Base-by-base conservation (phyloP, 352 stramenopile genomes). In the Phytophthora capsici region DNA sequence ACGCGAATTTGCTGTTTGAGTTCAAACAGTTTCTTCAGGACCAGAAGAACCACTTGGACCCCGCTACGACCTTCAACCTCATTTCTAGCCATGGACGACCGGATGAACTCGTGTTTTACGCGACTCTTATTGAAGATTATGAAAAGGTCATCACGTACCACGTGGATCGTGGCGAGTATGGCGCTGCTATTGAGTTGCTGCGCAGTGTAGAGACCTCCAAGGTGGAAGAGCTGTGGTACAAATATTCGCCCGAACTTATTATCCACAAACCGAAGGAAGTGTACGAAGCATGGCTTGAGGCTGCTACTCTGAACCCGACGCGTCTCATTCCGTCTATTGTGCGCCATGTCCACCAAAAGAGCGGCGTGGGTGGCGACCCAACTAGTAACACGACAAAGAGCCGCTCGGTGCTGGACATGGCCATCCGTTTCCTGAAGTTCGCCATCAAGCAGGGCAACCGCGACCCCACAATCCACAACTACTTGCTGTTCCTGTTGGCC, bases 111-210 rank as follows among this genome's bases (percentile, higher is more conserved):
- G 82, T 98, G 20, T 97, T 97, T 47, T 98, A 96, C 49, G 93
- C 93, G 7, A 94, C 85, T 25, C 72, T 98, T 8, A 98, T 98
- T 47, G 93, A 97, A 63, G 93, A 98, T 66, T 98, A 97, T 57
- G 93, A 98, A 47, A 94, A 96, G 50, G 90, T 98, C 4, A 84
- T 98, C 41, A 96, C 89, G 34, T 97, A 97, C 58, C 92, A 98
- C 67, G 88, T 97, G 45, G 80, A 96, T 48, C 89, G 89, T 4
- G 89, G 90, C 8, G 91, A 97, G 47, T 97, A 98, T 57, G 84
- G 80, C 8, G 86, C 88, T 3, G 90, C 93, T 6, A 96, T 98
- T 48, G 88, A 96, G 34, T 62, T 98, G 38, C 77, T 98, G 23
- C 82, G 82, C 30, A 90, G 90, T 16, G 91, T 96, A 22, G 87